Conservation (phyloP, 192 early-diverging fungal species). For the Coemansia sp. region DNA sequence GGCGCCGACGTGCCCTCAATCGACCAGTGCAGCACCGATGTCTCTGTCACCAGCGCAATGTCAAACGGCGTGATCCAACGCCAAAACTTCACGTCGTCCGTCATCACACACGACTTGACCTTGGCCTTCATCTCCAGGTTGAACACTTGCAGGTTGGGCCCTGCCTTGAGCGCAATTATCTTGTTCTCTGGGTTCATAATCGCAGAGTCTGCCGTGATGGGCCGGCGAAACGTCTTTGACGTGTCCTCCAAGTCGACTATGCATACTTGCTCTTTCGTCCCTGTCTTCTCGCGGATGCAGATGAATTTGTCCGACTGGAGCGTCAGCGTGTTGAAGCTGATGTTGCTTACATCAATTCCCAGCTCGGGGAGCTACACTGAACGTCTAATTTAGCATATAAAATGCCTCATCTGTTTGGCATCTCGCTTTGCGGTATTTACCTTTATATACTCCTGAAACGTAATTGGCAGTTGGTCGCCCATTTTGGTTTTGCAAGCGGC, state of each 20-base stretch:
- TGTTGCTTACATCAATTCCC: slow-evolving; percentile 87
- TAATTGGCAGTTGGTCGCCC: slow-evolving; percentile 84
- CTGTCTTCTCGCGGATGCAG: slow-evolving; percentile 90
- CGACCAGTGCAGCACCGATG: slow-evolving; percentile 93
- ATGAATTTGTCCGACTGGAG: slow-evolving; percentile 98
- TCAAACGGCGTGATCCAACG: slow-evolving; percentile 89
- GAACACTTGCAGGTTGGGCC: slow-evolving; percentile 92
- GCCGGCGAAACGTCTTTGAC: slow-evolving; percentile 77
- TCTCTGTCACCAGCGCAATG: slow-evolving; percentile 86
- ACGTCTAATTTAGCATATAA: not conserved
- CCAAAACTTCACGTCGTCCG: slow-evolving; percentile 90
- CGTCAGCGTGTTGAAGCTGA: slow-evolving; percentile 96
- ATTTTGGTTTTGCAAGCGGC: slow-evolving; percentile 43
- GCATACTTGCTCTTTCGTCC: slow-evolving; percentile 85
- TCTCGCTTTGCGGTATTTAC: slow-evolving; percentile 50
- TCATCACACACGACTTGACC: slow-evolving; percentile 89
- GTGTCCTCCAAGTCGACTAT: slow-evolving; percentile 92
- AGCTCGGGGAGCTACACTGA: slow-evolving; percentile 76
- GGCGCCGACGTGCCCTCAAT: slow-evolving; percentile 88
- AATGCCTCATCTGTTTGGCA: slow-evolving; percentile 7
- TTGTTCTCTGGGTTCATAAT: slow-evolving; percentile 96
- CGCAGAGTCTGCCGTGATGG: slow-evolving; percentile 95
- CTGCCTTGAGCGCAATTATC: slow-evolving; percentile 95
- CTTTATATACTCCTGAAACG: slow-evolving; percentile 96
- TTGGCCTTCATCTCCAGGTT: slow-evolving; percentile 95